Percentiles rank a stretch among this genome's conserved stretches.
These are phyloP conservation scores for Blastobotrys indianensis DNA, from an alignment of 1,139 yeast species.

Conservation along the genomic window DNA sequence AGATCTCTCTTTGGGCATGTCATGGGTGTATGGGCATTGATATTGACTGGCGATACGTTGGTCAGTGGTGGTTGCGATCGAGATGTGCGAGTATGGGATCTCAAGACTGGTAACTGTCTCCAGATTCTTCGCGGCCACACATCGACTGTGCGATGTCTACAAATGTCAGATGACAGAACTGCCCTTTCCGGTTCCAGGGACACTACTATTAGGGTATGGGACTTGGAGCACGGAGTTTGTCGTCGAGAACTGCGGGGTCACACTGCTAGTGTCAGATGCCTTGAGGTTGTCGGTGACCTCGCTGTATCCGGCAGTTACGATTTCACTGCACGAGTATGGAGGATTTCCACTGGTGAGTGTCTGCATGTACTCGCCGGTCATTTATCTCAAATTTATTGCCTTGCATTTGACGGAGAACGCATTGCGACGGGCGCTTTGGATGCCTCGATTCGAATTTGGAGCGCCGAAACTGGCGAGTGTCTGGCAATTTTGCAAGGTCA, in stretches of 20 bases:
- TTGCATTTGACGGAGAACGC: constrained; percentile 75
- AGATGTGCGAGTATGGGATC: constrained; percentile 87
- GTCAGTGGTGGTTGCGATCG: constrained; percentile 91
- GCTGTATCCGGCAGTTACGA: constrained; percentile 77
- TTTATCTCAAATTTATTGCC: constrained; percentile 74
- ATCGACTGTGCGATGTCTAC: constrained; percentile 88
- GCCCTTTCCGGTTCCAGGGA: constrained; percentile 89
- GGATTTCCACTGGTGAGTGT: constrained; percentile 67
- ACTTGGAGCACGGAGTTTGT: constrained; percentile 69
- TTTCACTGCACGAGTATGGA: constrained; percentile 85
- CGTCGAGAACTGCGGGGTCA: constrained; percentile 67
- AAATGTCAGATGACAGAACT: constrained; percentile 65
- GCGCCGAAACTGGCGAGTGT: constrained; percentile 73
- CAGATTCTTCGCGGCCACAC: constrained; percentile 86
- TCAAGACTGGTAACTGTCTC: constrained; percentile 64
- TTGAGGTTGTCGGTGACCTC: constrained; percentile 49
- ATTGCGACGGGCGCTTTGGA: constrained; percentile 84
- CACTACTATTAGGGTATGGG: constrained; percentile 89
- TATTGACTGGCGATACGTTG: constrained; percentile 68
- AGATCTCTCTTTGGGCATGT: constrained; percentile 79
- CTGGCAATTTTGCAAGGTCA: constrained; percentile 69
- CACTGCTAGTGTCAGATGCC: constrained; percentile 68
- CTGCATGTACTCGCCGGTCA: constrained; percentile 80
- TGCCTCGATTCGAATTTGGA: constrained; percentile 90
- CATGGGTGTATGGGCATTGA: constrained; percentile 97